These are phyloP conservation scores for Boletus tylopilopsis DNA, from an alignment of 768 basidiomycete species.

Conservation along the genomic window DNA sequence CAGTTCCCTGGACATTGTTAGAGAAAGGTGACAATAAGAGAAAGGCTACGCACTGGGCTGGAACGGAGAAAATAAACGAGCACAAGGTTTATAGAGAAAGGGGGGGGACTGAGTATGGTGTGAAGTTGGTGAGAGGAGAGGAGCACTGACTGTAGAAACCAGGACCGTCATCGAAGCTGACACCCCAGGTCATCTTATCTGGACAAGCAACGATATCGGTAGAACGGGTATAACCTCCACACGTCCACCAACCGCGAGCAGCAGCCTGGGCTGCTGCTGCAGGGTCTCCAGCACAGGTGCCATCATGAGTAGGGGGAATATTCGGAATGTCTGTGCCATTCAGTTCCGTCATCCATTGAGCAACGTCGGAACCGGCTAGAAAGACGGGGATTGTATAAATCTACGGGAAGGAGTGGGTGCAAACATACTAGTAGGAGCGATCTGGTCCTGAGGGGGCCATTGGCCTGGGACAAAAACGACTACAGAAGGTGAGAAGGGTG, in stretches of 20 bases:
- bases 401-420: background rate
- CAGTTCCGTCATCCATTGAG: slow-evolving; percentile 73
- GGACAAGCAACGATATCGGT: slow-evolving; percentile 68
- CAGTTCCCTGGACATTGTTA: slow-evolving; percentile 44
- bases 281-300: slow-evolving; percentile 64
- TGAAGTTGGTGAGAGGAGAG: background rate
- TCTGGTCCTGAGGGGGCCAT: slow-evolving; percentile 63
- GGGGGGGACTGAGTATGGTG: slow-evolving; percentile 4
- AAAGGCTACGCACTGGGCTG: slow-evolving; percentile 45
- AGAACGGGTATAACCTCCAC: slow-evolving; percentile 61
- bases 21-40: background rate
- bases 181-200: slow-evolving; percentile 69
- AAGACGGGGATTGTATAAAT: background rate
- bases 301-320: slow-evolving; percentile 57
- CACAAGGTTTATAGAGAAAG: background rate
- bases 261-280: slow-evolving; percentile 51
- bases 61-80: background rate
- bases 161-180: slow-evolving; percentile 89
- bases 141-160: slow-evolving; percentile 65
- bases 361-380: slow-evolving; percentile 45
- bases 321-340: slow-evolving; percentile 67
- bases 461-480: slow-evolving; percentile 43
- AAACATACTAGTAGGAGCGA: slow-evolving; percentile 56
- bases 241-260: slow-evolving; percentile 89
- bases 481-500: slow-evolving; percentile 19